phyloP scores from a whole-genome alignment of 2,329 filamentous ascomycete species.

The Furcasterigmium sp. region DNA sequence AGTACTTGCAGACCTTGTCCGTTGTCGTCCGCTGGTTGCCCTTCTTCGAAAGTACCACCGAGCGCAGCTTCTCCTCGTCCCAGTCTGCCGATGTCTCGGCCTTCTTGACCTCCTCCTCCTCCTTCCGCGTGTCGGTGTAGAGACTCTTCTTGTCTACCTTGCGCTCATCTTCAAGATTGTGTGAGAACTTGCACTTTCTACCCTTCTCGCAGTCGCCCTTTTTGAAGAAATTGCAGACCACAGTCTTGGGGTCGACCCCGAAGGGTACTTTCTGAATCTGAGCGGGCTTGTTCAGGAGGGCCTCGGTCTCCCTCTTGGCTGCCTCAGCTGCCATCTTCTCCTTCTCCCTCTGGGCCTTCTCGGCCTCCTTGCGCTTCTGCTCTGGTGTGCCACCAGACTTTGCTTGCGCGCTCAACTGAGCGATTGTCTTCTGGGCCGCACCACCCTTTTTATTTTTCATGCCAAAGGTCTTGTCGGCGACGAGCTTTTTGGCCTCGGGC shows the following conservation, averaged over 20 bases:
- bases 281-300: constrained; percentile 83
- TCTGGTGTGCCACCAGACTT: constrained; percentile 75
- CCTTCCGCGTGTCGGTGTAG: constrained; percentile 76
- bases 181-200: constrained; percentile 95
- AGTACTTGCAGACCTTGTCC: constrained; percentile 99
- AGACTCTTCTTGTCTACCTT: constrained; percentile 90
- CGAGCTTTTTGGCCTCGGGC: constrained; percentile 51
- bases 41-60: constrained; percentile 91
- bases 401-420: constrained; percentile 70
- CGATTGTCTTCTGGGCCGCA: constrained; percentile 84
- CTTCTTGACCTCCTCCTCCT: constrained; percentile 75
- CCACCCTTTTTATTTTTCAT: constrained; percentile 99
- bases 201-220: constrained; percentile 97
- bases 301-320: constrained; percentile 73
- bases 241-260: constrained; percentile 95
- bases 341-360: constrained; percentile 64
- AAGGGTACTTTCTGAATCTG: constrained; percentile 98
- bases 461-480: constrained; percentile 96
- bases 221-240: constrained; percentile 94
- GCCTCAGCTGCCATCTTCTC: constrained; percentile 90
- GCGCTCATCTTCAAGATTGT: constrained; percentile 82
- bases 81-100: constrained; percentile 91
- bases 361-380: constrained; percentile 72
- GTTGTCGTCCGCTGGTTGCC: constrained; percentile 93
- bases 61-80: constrained; percentile 93